These are phyloP conservation scores for Talaromyces sp. DNA, from an alignment of 2,329 filamentous ascomycete species.

Conservation along the genomic window DNA sequence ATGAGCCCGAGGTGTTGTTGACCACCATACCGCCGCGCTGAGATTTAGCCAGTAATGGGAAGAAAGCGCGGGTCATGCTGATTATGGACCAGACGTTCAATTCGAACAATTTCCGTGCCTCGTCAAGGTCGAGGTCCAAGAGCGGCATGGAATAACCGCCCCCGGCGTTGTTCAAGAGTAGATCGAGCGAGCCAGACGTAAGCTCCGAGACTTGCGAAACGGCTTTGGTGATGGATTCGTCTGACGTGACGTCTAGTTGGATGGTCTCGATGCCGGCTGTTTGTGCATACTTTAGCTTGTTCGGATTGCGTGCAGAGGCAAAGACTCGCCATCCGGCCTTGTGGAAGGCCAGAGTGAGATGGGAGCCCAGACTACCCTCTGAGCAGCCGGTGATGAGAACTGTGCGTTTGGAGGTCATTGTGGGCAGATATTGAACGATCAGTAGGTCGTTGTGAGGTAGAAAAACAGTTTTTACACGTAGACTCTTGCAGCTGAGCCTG, in stretches of 20 bases:
- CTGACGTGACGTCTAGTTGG: not conserved
- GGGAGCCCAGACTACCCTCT: conserved; percentile 5
- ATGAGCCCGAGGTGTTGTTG: conserved; percentile 10
- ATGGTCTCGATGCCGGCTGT: conserved; percentile 10
- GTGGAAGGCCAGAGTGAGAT: conserved; percentile 6
- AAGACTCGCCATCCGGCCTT: conserved; percentile 5
- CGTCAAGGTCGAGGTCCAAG: not conserved
- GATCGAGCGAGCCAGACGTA: not conserved
- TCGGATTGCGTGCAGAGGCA: conserved; percentile 4
- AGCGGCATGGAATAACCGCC: conserved; percentile 6
- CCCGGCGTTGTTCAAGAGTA: conserved; percentile 14
- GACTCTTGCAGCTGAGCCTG: not conserved
- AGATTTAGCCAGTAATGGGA: conserved; percentile 4
- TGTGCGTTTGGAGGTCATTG: conserved; percentile 10
- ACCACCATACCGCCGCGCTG: conserved; percentile 8
- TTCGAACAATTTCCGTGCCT: conserved; percentile 8
- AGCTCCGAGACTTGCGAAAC: not conserved
- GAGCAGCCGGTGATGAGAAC: conserved; percentile 15
- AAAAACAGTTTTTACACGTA: not conserved
- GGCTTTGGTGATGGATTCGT: not conserved
- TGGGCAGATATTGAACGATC: not conserved
- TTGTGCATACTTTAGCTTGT: not conserved
- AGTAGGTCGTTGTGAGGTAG: not conserved
- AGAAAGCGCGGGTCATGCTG: conserved; percentile 4
- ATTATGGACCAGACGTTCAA: conserved; percentile 11